phyloP scores from a whole-genome alignment of 2,329 filamentous ascomycete species.

The Bipolaris cookei region DNA sequence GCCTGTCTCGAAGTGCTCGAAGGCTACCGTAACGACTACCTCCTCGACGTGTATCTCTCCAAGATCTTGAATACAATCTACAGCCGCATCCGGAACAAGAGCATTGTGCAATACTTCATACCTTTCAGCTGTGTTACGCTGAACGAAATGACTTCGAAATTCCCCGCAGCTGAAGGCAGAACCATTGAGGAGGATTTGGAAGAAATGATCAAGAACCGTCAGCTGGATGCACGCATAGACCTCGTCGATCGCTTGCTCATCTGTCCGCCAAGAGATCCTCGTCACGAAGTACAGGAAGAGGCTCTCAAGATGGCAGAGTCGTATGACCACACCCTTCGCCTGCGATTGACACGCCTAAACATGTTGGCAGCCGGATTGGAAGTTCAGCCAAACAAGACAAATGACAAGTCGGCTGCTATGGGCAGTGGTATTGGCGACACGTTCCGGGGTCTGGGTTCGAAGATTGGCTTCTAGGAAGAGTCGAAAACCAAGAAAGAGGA shows the following conservation, averaged over 20 bases:
- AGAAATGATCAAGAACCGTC: conserved; percentile 74
- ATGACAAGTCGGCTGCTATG: conserved; percentile 21
- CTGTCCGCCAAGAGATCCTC: conserved; percentile 69
- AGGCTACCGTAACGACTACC: conserved; percentile 80
- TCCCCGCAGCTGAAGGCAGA: conserved; percentile 61
- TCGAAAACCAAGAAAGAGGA: not conserved
- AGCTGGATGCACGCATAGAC: conserved; percentile 81
- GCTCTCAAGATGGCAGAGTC: conserved; percentile 71
- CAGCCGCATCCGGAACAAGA: conserved; percentile 79
- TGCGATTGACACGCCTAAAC: conserved; percentile 79
- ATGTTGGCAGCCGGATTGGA: conserved; percentile 78
- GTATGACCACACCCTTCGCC: conserved; percentile 76
- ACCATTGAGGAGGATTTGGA: conserved; percentile 75
- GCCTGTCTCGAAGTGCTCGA: conserved; percentile 83
- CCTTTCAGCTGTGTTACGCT: conserved; percentile 89
- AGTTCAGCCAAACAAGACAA: conserved; percentile 51
- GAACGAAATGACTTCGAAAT: conserved; percentile 76
- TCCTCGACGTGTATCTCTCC: conserved; percentile 87
- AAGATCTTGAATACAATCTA: conserved; percentile 75
- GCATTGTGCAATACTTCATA: conserved; percentile 89
- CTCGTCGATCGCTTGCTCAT: conserved; percentile 80
- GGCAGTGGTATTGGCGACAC: conserved; percentile 35
- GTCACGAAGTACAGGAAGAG: conserved; percentile 72
- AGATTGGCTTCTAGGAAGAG: conserved; percentile 37
- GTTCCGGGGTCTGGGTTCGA: conserved; percentile 37